These are phyloP conservation scores for Russula emetica DNA, from an alignment of 768 basidiomycete genomes.

Conservation along the genomic window DNA sequence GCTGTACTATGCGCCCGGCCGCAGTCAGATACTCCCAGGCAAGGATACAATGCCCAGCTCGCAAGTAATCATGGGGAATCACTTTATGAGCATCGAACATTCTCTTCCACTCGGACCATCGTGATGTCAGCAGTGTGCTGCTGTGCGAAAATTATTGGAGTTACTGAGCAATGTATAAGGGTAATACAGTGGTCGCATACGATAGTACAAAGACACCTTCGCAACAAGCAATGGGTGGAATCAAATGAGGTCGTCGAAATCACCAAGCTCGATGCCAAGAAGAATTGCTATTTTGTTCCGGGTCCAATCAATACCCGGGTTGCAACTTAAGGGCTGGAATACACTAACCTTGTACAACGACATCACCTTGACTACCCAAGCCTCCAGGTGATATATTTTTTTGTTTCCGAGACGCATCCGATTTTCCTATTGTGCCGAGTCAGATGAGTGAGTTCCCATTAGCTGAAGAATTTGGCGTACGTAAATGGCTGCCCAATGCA, in stretches of 20 bases:
- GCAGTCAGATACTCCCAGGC: conserved; percentile 3
- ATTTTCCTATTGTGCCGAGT: conserved; percentile 57
- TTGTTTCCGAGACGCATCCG: conserved; percentile 93
- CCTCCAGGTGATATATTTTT: conserved; percentile 96
- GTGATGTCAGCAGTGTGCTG: not conserved
- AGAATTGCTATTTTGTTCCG: conserved; percentile 39
- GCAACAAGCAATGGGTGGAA: not conserved
- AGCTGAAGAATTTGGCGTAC: conserved; percentile 43
- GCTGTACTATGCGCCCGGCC: no score
- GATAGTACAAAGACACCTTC: not conserved
- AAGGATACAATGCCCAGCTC: not conserved
- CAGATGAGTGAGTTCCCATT: not conserved
- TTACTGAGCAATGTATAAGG: not conserved
- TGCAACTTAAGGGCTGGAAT: not conserved
- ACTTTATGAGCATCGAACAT: not conserved
- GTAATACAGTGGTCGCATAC: conserved; percentile 5
- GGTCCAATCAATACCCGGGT: conserved; percentile 3
- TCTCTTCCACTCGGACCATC: not conserved
- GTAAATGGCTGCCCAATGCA: conserved; percentile 98
- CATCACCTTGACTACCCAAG: conserved; percentile 97
- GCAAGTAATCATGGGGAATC: not conserved
- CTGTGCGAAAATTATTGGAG: not conserved
- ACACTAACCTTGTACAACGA: conserved; percentile 69
- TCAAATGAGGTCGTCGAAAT: conserved; percentile 41
- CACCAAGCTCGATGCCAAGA: conserved; percentile 55